These are phyloP conservation scores for Dactylis glomerata DNA, from an alignment of 176 grass and related monocot species.

Conservation along the genomic window DNA sequence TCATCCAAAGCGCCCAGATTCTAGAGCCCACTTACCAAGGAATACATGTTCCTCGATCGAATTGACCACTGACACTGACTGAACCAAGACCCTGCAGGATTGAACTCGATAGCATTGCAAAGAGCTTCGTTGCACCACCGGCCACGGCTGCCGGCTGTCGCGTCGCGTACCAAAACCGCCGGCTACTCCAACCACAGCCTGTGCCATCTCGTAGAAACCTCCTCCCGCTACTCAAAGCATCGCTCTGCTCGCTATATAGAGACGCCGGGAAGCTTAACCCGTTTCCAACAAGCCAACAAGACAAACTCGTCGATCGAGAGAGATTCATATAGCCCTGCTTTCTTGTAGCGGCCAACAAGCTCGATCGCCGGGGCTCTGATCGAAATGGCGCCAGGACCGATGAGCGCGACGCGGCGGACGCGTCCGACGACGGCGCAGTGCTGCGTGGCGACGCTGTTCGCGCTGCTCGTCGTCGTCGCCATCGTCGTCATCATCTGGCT, in stretches of 20 bases:
- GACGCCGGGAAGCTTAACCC: background rate
- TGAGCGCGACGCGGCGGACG: background rate
- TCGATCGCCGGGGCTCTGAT: background rate
- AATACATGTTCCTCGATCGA: too few species aligned
- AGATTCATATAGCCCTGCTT: background rate
- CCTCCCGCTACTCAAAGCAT: constrained; percentile 61
- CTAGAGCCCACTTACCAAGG: background rate
- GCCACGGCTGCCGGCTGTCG: background rate
- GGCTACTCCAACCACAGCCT: constrained; percentile 37
- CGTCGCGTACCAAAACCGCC: constrained; percentile 16
- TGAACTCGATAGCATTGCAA: background rate
- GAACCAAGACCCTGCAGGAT: too few species aligned
- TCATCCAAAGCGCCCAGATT: constrained; percentile 27
- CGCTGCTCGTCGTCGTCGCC: constrained; percentile 12
- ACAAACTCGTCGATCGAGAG: background rate
- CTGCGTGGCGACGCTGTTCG: constrained; percentile 36
- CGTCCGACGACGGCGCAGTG: constrained; percentile 33
- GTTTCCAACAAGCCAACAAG: background rate
- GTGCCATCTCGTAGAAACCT: constrained; percentile 18
- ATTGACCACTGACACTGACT: background rate
- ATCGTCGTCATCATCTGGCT: constrained; percentile 49
- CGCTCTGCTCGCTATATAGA: constrained; percentile 35
- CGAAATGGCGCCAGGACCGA: constrained; percentile 35
- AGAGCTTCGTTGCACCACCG: background rate
- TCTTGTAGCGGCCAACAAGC: background rate